phyloP scores from a whole-genome alignment of 2,329 filamentous ascomycete genomes.

The Aspergillus texensis region DNA sequence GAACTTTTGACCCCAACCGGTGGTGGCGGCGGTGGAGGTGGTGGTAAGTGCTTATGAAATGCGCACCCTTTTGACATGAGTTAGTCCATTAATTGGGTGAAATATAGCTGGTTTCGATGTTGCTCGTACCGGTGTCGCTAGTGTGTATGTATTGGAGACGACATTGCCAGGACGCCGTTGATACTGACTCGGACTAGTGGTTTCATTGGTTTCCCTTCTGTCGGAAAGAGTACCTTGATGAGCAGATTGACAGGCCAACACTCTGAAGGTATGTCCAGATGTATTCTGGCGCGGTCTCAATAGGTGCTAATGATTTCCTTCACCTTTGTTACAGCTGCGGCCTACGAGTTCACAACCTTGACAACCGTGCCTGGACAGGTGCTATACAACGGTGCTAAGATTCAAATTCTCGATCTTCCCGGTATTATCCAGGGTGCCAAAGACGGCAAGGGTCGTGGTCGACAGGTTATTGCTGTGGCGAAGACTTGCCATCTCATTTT shows the following conservation, averaged over 20 bases:
- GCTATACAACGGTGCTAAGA: conserved; percentile 91
- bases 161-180: not conserved
- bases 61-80: not conserved
- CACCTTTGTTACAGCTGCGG: conserved; percentile 62
- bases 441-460: conserved; percentile 94
- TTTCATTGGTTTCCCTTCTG: conserved; percentile 97
- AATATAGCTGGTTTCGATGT: conserved; percentile 84
- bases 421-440: conserved; percentile 99
- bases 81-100: conserved; percentile 21
- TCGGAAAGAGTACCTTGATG: conserved; percentile 98
- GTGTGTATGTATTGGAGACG: conserved; percentile 59
- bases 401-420: conserved; percentile 97
- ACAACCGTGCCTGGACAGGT: conserved; percentile 97
- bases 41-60: conserved; percentile 45
- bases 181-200: conserved; percentile 51
- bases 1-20: conserved; percentile 85
- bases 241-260: conserved; percentile 92
- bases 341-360: conserved; percentile 98
- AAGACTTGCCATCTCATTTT: conserved; percentile 99
- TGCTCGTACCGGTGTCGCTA: conserved; percentile 93
- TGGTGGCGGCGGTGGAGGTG: conserved; percentile 74
- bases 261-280: conserved; percentile 65
- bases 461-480: conserved; percentile 97
- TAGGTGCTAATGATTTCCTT: conserved; percentile 20
- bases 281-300: not conserved